Evolutionary conservation across 345 rosid species (phyloP).

Genomic region (Citrus trifoliata): DNA sequence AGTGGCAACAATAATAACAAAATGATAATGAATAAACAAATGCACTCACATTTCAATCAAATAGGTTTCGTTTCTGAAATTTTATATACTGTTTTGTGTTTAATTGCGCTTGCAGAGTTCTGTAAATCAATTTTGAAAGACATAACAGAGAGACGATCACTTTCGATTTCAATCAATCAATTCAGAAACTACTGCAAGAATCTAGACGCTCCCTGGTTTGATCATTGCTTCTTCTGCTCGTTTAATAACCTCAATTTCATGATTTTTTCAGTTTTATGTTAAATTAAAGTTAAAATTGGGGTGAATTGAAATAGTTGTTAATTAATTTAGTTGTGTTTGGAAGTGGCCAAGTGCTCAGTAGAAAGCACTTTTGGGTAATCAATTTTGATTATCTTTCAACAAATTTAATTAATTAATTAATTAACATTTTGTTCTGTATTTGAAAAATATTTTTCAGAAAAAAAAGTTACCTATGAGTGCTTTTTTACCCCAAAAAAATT

Average conservation of each 20-base stretch:
- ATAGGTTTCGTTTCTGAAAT: neutral
- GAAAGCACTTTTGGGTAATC: neutral
- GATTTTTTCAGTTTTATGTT: neutral
- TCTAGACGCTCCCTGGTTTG: conserved; percentile 50
- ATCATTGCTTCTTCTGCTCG: neutral
- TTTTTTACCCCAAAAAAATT: too few species aligned
- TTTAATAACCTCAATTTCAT: neutral
- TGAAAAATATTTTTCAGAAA: too few species aligned
- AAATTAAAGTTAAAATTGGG: neutral
- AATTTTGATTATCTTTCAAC: neutral
- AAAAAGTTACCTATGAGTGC: neutral
- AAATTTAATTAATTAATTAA: too few species aligned
- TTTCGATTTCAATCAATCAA: conserved; percentile 41
- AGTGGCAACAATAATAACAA: neutral
- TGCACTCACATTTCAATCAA: too few species aligned
- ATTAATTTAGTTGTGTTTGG: neutral
- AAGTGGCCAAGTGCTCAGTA: neutral
- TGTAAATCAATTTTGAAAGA: conserved; percentile 50
- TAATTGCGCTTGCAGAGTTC: conserved; percentile 44
- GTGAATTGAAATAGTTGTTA: neutral
- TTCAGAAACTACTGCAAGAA: conserved; percentile 64
- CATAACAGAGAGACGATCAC: conserved; percentile 48
- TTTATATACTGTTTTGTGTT: neutral
- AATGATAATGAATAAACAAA: too few species aligned
- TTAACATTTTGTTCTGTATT: too few species aligned